Percentiles rank a stretch among this genome's conserved stretches.
Conservation (phyloP, 805 yeast genomes). For the Saccharomycopsis selenospora region DNA sequence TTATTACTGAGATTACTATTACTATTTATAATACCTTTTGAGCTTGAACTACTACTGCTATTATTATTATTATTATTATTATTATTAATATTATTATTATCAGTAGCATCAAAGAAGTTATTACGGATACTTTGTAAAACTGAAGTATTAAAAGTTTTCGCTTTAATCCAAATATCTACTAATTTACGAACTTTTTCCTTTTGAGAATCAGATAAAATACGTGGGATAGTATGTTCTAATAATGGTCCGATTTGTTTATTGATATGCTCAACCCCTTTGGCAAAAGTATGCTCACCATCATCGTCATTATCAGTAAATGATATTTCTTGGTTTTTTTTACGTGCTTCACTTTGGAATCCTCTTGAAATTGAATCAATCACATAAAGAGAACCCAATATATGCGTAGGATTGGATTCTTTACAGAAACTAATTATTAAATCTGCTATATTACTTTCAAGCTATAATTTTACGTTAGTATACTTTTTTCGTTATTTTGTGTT, state of each 20-base stretch:
- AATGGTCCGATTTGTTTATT: slow-evolving; percentile 57
- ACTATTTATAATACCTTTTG: too few relatives aligned
- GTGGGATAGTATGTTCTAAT: slow-evolving; percentile 50
- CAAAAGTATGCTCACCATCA: slow-evolving; percentile 64
- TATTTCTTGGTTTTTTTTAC: slow-evolving; percentile 29
- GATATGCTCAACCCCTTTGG: slow-evolving; percentile 62
- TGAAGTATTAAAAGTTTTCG: slow-evolving; percentile 62
- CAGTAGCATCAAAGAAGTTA: slow-evolving; percentile 41
- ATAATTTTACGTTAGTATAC: slow-evolving; percentile 5
- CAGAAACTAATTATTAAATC: slow-evolving; percentile 57
- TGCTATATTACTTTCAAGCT: slow-evolving; percentile 48
- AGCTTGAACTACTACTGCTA: too few relatives aligned
- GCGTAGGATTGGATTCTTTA: slow-evolving; percentile 65
- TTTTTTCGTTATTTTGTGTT: too few relatives aligned
- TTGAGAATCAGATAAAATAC: slow-evolving; percentile 48
- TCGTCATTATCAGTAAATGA: slow-evolving; percentile 11
- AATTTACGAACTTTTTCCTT: slow-evolving; percentile 73
- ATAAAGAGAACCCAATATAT: slow-evolving; percentile 86
- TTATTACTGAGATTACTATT: too few relatives aligned
- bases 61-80: too few relatives aligned
- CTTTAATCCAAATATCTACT: slow-evolving; percentile 87
- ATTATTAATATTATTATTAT: too few relatives aligned
- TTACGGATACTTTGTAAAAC: slow-evolving; percentile 48
- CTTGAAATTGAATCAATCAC: slow-evolving; percentile 90
- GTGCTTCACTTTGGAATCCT: slow-evolving; percentile 71